Conservation (phyloP, 208 protist genomes). For the Herpetomonas tarakana region DNA sequence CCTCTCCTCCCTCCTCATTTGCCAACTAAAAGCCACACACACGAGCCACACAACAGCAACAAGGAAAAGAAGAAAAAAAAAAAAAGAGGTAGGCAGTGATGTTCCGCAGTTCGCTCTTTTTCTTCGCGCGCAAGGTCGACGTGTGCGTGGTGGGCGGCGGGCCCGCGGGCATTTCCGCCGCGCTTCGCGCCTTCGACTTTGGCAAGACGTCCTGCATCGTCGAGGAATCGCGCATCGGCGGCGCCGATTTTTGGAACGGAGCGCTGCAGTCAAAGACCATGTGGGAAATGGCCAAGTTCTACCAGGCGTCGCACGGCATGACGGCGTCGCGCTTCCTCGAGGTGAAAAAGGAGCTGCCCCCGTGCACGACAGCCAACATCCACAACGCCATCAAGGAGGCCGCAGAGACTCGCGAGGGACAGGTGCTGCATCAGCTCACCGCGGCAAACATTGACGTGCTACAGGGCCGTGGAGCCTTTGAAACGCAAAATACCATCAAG, state of each 20-base stretch:
- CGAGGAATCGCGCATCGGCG: conserved; percentile 71
- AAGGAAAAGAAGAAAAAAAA: no score
- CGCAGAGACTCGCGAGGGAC: conserved; percentile 60
- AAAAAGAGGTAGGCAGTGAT: conserved; percentile 9
- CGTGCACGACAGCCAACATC: conserved; percentile 57
- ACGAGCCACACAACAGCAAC: no score
- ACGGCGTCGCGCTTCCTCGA: conserved; percentile 60
- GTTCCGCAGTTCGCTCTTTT: conserved; percentile 15
- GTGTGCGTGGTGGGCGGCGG: conserved; percentile 89
- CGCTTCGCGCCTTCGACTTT: conserved; percentile 73
- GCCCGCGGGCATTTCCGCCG: conserved; percentile 78
- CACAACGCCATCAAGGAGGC: conserved; percentile 48
- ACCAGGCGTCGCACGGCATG: conserved; percentile 41
- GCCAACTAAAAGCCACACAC: no score
- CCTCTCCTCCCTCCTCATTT: no score
- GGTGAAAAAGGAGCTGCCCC: conserved; percentile 35
- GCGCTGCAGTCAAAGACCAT: conserved; percentile 88
- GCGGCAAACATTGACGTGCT: conserved; percentile 48
- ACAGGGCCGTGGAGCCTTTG: conserved; percentile 45
- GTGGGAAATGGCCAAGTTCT: conserved; percentile 91
- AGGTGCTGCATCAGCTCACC: conserved; percentile 64
- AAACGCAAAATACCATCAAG: conserved; percentile 37
- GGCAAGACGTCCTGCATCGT: conserved; percentile 80
- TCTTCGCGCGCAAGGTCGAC: conserved; percentile 55
- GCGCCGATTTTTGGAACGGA: conserved; percentile 89